phyloP scores from a whole-genome alignment of 805 yeast genomes.

The Yamadazyma sp. region DNA sequence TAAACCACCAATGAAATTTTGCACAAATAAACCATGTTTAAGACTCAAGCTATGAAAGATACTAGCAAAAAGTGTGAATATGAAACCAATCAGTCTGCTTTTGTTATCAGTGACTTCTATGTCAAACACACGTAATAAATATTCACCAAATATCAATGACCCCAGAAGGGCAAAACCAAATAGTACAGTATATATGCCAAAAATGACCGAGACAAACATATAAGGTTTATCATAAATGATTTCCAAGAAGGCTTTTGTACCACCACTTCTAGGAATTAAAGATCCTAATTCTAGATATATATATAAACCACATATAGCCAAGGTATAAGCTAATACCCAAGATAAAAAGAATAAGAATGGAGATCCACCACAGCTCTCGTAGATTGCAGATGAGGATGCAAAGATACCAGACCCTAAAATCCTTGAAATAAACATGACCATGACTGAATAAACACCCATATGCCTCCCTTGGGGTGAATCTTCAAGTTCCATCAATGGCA shows the following conservation, averaged over 20 bases:
- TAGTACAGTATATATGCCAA: slow-evolving; percentile 46
- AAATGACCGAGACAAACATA: slow-evolving; percentile 50
- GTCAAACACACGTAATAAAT: slow-evolving; percentile 46
- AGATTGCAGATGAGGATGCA: slow-evolving; percentile 67
- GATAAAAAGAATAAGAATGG: slow-evolving; percentile 55
- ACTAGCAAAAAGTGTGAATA: slow-evolving; percentile 26
- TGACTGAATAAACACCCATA: slow-evolving; percentile 64
- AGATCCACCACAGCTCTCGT: slow-evolving; percentile 66
- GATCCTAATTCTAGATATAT: slow-evolving; percentile 70
- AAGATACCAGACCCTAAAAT: slow-evolving; percentile 79
- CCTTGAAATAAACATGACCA: slow-evolving; percentile 60
- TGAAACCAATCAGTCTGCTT: slow-evolving; percentile 30
- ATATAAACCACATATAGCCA: slow-evolving; percentile 65
- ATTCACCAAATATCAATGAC: slow-evolving; percentile 61
- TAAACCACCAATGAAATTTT: slow-evolving; percentile 60
- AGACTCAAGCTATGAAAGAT: slow-evolving; percentile 58
- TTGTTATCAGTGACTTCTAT: slow-evolving; percentile 34
- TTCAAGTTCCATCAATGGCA: slow-evolving; percentile 32
- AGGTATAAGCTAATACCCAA: slow-evolving; percentile 60
- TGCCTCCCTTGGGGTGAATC: slow-evolving; percentile 74
- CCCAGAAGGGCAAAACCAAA: slow-evolving; percentile 57
- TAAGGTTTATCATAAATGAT: slow-evolving; percentile 61
- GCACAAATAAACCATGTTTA: slow-evolving; percentile 56
- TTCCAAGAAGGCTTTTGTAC: slow-evolving; percentile 70
- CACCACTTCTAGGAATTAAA: slow-evolving; percentile 71